Conservation (phyloP, 371 early-diverging fungal genomes). For the Dichotomocladium elegans region DNA sequence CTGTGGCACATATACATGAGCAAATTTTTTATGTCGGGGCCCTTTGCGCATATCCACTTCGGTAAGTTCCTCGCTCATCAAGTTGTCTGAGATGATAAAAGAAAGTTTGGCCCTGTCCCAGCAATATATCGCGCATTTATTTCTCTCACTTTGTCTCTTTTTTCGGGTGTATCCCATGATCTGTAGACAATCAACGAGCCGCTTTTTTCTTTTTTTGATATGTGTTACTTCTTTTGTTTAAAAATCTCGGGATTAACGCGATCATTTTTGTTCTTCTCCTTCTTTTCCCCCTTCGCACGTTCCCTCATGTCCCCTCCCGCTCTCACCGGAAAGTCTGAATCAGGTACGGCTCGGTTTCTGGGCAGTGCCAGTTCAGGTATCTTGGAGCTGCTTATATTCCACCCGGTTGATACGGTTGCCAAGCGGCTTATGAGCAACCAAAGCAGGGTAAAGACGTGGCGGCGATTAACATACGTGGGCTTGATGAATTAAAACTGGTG, state of each 20-base stretch:
- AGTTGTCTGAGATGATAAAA: too few relatives aligned
- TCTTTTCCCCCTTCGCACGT: neutral
- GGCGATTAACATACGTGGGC: too few relatives aligned
- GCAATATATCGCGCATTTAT: too few relatives aligned
- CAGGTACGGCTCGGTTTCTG: constrained; percentile 79
- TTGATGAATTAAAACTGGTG: too few relatives aligned
- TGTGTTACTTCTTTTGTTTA: too few relatives aligned
- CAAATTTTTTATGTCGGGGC: too few relatives aligned
- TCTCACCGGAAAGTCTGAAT: constrained; percentile 67
- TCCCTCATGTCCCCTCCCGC: constrained; percentile 16
- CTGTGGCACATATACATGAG: too few relatives aligned
- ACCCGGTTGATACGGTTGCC: constrained; percentile 97
- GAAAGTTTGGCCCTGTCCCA: too few relatives aligned
- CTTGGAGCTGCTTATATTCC: constrained; percentile 92
- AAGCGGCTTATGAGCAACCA: constrained; percentile 97
- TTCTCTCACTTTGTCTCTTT: neutral
- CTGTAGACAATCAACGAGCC: neutral
- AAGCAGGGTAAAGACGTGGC: constrained; percentile 59
- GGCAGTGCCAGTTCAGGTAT: constrained; percentile 93
- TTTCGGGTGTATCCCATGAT: neutral
- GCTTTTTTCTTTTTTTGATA: too few relatives aligned
- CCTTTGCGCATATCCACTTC: too few relatives aligned
- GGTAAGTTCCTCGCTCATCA: too few relatives aligned
- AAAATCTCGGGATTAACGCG: neutral
- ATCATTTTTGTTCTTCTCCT: neutral